Base-by-base conservation (phyloP, 2,329 filamentous ascomycete species). In the Hypoxylon sp. region DNA sequence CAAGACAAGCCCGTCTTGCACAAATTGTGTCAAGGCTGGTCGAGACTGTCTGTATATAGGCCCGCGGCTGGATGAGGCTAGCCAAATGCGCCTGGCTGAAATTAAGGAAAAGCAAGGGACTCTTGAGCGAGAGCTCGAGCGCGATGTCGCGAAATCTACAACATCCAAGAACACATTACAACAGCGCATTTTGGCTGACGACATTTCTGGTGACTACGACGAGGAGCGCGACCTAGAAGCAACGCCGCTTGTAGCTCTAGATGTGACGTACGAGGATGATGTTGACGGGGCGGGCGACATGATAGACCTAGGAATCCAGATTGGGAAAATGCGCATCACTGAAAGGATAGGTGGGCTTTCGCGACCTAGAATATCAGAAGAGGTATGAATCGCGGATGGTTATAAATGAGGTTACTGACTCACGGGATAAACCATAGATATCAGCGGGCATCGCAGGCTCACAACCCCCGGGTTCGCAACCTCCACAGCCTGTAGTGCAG, bases 61-160 rank as follows among this genome's bases (percentile, higher is more conserved):
- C 1, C 86, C 89, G 0, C 86, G 89, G 22, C 82, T 92, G n/a
- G 91, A 94, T 77, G 86, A 91, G 67, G 88, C 88, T 6, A 89
- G 89, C 59, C 90, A 92, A 78, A 84, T 90, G 73, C 90, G 90
- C 73, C 83, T 94, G 60, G 91, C 90, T 3, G 90, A 93, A 75
- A 90, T 94, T 78, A 94, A 94, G 80, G 92, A 94, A 78, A 91
- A 91, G 79, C 92, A 94, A 79, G 91, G 91, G 27, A 88, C 87
- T 7, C 81, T 94, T 17, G 92, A 94, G 80, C 85, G 89, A 59
- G 87, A 90, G 61, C 83, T 94, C 5, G 92, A 93, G 78, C 83
- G 89, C 48, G 90, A 92, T 77, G 87, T 92, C 31, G 89, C 88
- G 14, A 85, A 85, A 61, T 83, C 81, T 10, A 77, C 78, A 2